phyloP scores from a whole-genome alignment of 768 basidiomycete species.

The Boletus subcaerulescens region DNA sequence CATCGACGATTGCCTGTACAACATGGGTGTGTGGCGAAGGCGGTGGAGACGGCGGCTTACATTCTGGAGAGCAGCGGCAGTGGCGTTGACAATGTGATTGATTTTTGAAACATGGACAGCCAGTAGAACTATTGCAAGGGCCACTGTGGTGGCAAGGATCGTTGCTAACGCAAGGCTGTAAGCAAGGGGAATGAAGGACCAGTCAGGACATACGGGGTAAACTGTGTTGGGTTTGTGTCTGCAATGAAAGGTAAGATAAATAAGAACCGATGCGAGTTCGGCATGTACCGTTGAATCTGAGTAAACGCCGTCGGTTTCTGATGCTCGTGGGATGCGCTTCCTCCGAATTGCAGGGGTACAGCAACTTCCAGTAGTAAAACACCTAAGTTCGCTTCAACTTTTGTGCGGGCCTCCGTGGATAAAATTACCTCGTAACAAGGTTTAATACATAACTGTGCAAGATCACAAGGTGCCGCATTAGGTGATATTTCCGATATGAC shows the following conservation, averaged over 20 bases:
- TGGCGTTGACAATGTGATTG: slow-evolving; percentile 52
- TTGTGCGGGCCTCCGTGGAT: not conserved
- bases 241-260: slow-evolving; percentile 6
- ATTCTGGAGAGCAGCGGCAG: slow-evolving; percentile 52
- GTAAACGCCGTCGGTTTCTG: slow-evolving; percentile 7
- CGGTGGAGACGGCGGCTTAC: slow-evolving; percentile 32
- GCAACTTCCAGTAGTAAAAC: slow-evolving; percentile 15
- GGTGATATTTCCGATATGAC: slow-evolving; percentile 42
- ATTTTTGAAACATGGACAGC: slow-evolving; percentile 51
- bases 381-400: slow-evolving; percentile 21
- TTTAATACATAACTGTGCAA: slow-evolving; percentile 52
- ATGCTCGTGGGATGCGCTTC: not conserved
- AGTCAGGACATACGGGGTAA: slow-evolving; percentile 24
- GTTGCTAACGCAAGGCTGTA: slow-evolving; percentile 31
- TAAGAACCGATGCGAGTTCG: not conserved
- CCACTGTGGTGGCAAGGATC: slow-evolving; percentile 57
- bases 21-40: not conserved
- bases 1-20: slow-evolving; percentile 50
- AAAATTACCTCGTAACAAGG: slow-evolving; percentile 56
- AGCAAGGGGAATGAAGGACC: not conserved
- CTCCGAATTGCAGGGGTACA: slow-evolving; percentile 2
- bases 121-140: slow-evolving; percentile 41
- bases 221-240: slow-evolving; percentile 18
- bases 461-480: slow-evolving; percentile 49
- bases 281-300: slow-evolving; percentile 22